These are phyloP conservation scores for Paramecium bursaria DNA, from an alignment of 73 alveolate species.

Conservation along the genomic window DNA sequence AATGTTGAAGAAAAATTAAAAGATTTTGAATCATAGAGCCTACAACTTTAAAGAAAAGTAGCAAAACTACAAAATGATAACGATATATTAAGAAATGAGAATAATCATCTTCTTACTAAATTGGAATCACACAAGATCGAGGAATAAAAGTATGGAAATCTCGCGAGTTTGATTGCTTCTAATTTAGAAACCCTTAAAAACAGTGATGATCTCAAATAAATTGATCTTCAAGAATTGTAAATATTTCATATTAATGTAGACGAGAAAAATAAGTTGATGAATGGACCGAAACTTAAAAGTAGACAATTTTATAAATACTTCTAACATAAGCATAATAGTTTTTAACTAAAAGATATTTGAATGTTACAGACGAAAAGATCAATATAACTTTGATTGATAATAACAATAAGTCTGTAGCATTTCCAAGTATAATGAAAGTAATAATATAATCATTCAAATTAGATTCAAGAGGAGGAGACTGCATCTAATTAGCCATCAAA, in stretches of 20 bases:
- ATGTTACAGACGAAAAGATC: slow-evolving; percentile 44
- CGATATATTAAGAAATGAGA: slow-evolving; percentile 68
- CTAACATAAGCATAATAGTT: slow-evolving; percentile 46
- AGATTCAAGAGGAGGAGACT: slow-evolving; percentile 41
- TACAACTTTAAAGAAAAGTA: slow-evolving; percentile 50
- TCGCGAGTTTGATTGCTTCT: slow-evolving; percentile 52
- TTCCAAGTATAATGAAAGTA: slow-evolving; percentile 49
- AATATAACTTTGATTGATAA: slow-evolving; percentile 47
- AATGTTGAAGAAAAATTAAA: slow-evolving; percentile 58
- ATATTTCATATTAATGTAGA: slow-evolving; percentile 11
- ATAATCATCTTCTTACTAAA: slow-evolving; percentile 61
- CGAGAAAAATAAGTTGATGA: slow-evolving; percentile 66
- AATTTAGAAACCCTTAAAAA: slow-evolving; percentile 60
- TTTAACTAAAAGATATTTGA: slow-evolving; percentile 37
- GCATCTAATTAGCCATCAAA: slow-evolving; percentile 61
- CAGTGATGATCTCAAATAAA: slow-evolving; percentile 3
- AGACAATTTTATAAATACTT: slow-evolving; percentile 49
- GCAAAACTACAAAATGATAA: slow-evolving; percentile 69
- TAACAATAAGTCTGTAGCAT: slow-evolving; percentile 42
- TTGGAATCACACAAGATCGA: slow-evolving; percentile 33
- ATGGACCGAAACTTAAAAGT: slow-evolving; percentile 62
- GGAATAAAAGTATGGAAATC: slow-evolving; percentile 65
- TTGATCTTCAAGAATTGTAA: slow-evolving; percentile 69
- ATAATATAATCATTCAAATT: neutral
- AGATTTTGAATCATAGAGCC: slow-evolving; percentile 43